A percentile compares a stretch with the other conserved stretches of the same genome.
These are phyloP conservation scores for Cutaneotrichosporon sp. DNA, from an alignment of 1,284 basidiomycete genomes.

Conservation along the genomic window DNA sequence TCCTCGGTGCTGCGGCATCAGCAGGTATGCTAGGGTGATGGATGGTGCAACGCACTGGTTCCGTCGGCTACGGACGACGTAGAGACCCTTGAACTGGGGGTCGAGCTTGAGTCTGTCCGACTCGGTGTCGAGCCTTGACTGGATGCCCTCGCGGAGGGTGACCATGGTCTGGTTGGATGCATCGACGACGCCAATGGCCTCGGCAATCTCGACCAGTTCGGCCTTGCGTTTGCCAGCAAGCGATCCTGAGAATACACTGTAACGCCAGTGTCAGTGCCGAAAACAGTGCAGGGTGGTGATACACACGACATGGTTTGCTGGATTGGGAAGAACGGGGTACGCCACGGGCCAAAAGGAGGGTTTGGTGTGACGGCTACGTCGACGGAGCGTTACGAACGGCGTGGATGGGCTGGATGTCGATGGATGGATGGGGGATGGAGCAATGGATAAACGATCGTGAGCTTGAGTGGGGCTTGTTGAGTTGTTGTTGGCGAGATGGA, in stretches of 20 bases:
- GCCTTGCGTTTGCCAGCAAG: slow-evolving; percentile 35
- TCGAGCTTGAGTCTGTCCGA: slow-evolving; percentile 19
- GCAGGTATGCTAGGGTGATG: neutral
- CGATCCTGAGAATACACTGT: slow-evolving; percentile 32
- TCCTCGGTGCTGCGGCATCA: slow-evolving; percentile 3
- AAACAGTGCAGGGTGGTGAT: neutral
- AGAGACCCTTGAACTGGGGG: slow-evolving; percentile 42
- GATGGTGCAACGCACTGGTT: neutral
- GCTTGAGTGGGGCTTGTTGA: neutral
- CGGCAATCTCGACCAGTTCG: slow-evolving; percentile 41
- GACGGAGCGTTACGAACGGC: neutral
- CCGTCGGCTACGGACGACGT: slow-evolving; percentile 8
- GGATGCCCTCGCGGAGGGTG: slow-evolving; percentile 34
- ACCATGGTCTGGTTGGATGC: slow-evolving; percentile 18
- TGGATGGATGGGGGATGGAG: slow-evolving; percentile 3
- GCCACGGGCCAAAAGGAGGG: neutral
- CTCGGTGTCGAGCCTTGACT: slow-evolving; percentile 32
- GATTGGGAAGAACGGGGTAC: too few species aligned
- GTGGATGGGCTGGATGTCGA: slow-evolving; percentile 6
- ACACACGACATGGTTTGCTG: slow-evolving; percentile 8
- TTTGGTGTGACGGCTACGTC: neutral
- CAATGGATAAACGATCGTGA: neutral
- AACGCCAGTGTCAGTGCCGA: neutral
- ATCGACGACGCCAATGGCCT: slow-evolving; percentile 29
- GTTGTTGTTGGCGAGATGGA: neutral